phyloP scores from a whole-genome alignment of 75 land plant genomes.

The Ceratopteris richardii region DNA sequence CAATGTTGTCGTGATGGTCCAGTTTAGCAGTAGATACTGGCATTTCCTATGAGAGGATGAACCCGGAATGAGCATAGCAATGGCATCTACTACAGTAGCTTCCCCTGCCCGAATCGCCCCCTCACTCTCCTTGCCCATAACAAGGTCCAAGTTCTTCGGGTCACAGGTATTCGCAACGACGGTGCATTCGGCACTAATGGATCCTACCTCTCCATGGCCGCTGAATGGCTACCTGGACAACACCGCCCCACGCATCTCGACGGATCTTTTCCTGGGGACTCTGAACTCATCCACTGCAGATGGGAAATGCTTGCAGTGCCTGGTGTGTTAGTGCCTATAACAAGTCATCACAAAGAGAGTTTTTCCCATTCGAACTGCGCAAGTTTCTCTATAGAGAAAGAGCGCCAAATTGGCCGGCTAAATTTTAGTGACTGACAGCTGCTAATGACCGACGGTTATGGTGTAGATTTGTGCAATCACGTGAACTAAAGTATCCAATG shows the following conservation, averaged over 20 bases:
- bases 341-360: constrained; percentile 55
- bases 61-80: neutral
- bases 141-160: constrained; percentile 5
- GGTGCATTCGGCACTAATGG: neutral
- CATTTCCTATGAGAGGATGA: neutral
- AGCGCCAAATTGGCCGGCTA: too few species aligned
- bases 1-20: too few species aligned
- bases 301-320: constrained; percentile 97
- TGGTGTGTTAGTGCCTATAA: too few species aligned
- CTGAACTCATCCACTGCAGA: constrained; percentile 96
- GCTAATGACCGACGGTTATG: too few species aligned
- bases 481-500: too few species aligned
- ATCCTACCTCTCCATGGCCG: constrained; percentile 52
- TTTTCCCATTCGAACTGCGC: constrained; percentile 51
- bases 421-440: too few species aligned
- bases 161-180: neutral
- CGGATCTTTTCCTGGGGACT: constrained; percentile 97
- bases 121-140: neutral
- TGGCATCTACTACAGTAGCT: constrained; percentile 7
- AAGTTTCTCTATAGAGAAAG: too few species aligned
- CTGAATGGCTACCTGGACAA: constrained; percentile 98
- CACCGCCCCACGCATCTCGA: constrained; percentile 95
- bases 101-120: neutral
- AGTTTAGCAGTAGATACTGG: too few species aligned
- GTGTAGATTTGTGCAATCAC: too few species aligned